Evolutionary conservation across 306 rosid species (phyloP).

Genomic region (Leucaena leucocephala): DNA sequence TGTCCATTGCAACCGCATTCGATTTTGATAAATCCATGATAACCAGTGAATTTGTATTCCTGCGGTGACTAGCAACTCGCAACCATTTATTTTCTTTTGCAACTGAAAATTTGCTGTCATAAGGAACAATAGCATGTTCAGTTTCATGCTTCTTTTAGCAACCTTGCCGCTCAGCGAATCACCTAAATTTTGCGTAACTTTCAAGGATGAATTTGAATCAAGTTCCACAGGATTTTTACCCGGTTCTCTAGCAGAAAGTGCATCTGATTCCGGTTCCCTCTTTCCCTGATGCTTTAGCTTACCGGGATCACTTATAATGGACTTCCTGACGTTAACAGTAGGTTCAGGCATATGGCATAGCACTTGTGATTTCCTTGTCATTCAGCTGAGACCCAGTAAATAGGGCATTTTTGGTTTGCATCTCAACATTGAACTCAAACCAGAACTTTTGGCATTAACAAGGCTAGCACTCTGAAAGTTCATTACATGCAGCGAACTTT

Average conservation of each 20-base stretch:
- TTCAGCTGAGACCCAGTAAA: conserved; percentile 34
- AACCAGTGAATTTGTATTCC: conserved; percentile 31
- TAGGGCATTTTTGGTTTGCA: conserved; percentile 31
- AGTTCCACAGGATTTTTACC: conserved; percentile 24
- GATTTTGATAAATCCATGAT: conserved; percentile 31
- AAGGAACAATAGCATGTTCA: conserved; percentile 41
- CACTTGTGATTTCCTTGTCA: conserved; percentile 29
- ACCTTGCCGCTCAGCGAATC: conserved; percentile 33
- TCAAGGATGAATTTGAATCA: conserved; percentile 31
- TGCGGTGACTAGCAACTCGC: conserved; percentile 14
- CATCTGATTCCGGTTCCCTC: conserved; percentile 39
- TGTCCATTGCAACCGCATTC: conserved; percentile 22
- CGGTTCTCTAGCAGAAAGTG: conserved; percentile 30
- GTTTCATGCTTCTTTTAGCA: conserved; percentile 28
- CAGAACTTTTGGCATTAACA: conserved; percentile 36
- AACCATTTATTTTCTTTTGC: conserved; percentile 37
- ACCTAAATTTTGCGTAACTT: conserved; percentile 36
- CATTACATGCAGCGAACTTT: conserved; percentile 18
- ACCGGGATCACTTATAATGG: conserved; percentile 16
- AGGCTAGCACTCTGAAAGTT: conserved; percentile 26
- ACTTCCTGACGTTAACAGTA: conserved; percentile 3
- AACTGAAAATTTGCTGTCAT: conserved; percentile 40
- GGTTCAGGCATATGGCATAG: conserved; percentile 33
- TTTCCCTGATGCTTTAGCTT: conserved; percentile 37
- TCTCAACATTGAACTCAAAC: conserved; percentile 37